phyloP scores from a whole-genome alignment of 169 alveolate species.

The Babesia ovis region DNA sequence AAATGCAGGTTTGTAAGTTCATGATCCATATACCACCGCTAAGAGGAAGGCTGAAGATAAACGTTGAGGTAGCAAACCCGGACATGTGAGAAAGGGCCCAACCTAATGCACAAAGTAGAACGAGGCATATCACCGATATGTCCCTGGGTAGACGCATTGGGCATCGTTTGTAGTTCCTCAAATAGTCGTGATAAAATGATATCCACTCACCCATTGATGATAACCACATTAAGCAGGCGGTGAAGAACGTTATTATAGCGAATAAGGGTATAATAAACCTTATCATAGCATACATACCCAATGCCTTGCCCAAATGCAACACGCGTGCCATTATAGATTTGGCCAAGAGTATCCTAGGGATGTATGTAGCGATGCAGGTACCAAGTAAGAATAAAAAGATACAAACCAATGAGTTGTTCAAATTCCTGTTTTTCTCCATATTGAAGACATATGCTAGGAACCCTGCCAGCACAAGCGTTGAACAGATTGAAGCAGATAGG shows the following conservation, averaged over 20 bases:
- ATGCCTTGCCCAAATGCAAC: too few species aligned
- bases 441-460: not conserved
- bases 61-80: constrained; percentile 1
- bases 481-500: not conserved
- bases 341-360: not conserved
- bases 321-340: not conserved
- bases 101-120: constrained; percentile 10
- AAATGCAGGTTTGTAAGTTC: not conserved
- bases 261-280: not conserved
- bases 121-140: not conserved
- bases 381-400: constrained; percentile 2
- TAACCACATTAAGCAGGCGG: not conserved
- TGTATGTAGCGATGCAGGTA: not conserved
- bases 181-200: not conserved
- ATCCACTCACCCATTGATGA: not conserved
- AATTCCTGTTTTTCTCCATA: not conserved
- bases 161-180: not conserved
- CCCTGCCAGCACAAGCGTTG: not conserved
- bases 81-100: constrained; percentile 6
- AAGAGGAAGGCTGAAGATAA: not conserved
- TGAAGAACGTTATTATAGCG: not conserved
- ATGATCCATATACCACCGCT: not conserved
- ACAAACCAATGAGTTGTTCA: not conserved
- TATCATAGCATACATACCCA: not conserved
- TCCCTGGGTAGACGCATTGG: not conserved